Evolutionary conservation across 2,329 filamentous ascomycete species (phyloP), one percentile per base, ranked within the genome.

Genomic region (Penicillium sp.): DNA sequence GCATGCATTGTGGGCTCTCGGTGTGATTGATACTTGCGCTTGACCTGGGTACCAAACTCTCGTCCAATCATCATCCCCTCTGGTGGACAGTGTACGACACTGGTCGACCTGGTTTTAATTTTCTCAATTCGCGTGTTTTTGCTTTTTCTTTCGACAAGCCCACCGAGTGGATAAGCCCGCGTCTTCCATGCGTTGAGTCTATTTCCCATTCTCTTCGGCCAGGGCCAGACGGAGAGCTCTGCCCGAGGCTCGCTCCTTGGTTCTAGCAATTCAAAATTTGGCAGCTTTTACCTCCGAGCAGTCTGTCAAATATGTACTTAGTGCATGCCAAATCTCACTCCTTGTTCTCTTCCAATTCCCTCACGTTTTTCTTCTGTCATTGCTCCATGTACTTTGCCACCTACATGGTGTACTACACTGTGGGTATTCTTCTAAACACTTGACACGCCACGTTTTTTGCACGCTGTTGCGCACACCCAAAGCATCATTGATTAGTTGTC

Each of bases 141-240:
- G 51, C 61, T 60, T 50, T 44, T 50, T 30, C 7, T 5, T 30
- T 49, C 44, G 29, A 45, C 41, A 61, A 21, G 45, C 31, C 50
- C 47, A 51, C 31, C 51, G 58, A 56, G 64, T 68, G 66, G 67
- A 62, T 48, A 60, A 46, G 45, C 64, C 58, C 60, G 60, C 67
- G 47, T 55, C 58, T 64, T 63, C 55, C 56, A 62, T 68, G 64
- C 64, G 53, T 50, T 46, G 56, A 65, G 66, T 67, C 62, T 58
- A 64, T 50, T 64, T 58, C 58, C 46, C 50, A 51, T 35, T 45
- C 46, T 62, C 30, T 53, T 51, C 49, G 44, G 38, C 64, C 54
- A 47, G 58, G 54, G 59, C 51, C 30, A 50, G 53, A 55, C 48
- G 59, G 41, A 55, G 54, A 49, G 54, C 54, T 64, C 51, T 41